Percentiles rank a stretch among this genome's conserved stretches.
Evolutionary conservation across 495 filamentous ascomycete species (phyloP).

Genomic region (Penicillium macrosclerotiorum): DNA sequence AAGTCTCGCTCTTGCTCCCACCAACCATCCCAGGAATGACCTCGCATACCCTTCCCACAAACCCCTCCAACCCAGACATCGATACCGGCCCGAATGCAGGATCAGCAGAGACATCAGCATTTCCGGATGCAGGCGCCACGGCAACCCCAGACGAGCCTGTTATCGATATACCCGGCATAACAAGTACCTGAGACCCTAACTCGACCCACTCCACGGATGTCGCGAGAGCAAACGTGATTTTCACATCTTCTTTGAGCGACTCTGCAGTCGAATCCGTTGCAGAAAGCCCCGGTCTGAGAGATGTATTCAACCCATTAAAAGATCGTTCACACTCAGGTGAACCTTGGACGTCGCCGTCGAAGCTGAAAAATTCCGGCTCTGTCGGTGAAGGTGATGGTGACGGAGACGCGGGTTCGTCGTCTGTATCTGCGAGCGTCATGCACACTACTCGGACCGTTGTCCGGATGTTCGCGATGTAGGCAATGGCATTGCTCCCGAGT

Average conservation of each 20-base stretch:
- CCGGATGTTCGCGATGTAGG: constrained; percentile 85
- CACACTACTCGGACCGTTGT: constrained; percentile 69
- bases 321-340: constrained; percentile 18
- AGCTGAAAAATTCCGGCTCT: constrained; percentile 62
- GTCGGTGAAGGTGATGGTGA: constrained; percentile 29
- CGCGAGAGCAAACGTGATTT: constrained; percentile 74
- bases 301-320: neutral
- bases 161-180: constrained; percentile 62
- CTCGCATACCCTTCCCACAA: constrained; percentile 45
- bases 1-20: constrained; percentile 5
- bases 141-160: constrained; percentile 30
- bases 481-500: constrained; percentile 65
- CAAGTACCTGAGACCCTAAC: constrained; percentile 70
- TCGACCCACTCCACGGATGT: constrained; percentile 83
- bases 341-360: constrained; percentile 51
- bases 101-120: neutral
- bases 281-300: constrained; percentile 6
- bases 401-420: constrained; percentile 25
- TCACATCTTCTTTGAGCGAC: constrained; percentile 38
- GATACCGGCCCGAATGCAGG: neutral
- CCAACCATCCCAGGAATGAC: constrained; percentile 28
- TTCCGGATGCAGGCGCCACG: constrained; percentile 18
- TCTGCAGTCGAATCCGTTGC: constrained; percentile 25
- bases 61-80: constrained; percentile 45
- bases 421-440: constrained; percentile 38